These are phyloP conservation scores for Pyrenula aspistea DNA, from an alignment of 495 filamentous ascomycete species.

Conservation along the genomic window DNA sequence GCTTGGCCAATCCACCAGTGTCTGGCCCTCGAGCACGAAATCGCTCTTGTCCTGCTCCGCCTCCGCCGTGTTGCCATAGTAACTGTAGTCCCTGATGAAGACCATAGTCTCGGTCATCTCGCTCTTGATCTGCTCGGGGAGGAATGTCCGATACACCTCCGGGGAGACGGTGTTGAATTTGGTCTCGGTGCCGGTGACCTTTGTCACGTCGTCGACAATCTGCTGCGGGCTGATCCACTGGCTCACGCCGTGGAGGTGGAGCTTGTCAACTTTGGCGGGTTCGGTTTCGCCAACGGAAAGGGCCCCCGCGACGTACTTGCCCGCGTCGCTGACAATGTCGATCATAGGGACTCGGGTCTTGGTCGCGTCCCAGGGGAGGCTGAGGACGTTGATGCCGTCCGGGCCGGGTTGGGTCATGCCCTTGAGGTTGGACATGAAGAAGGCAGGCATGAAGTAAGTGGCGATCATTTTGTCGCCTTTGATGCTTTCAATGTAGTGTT, in stretches of 20 bases:
- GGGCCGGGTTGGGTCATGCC: slow-evolving; percentile 1
- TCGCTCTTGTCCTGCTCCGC: neutral
- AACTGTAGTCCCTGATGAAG: slow-evolving; percentile 35
- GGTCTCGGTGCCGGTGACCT: slow-evolving; percentile 34
- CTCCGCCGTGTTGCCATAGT: slow-evolving; percentile 23
- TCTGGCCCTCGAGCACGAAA: neutral
- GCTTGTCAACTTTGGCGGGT: slow-evolving; percentile 8
- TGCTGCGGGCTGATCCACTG: slow-evolving; percentile 35
- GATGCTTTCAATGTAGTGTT: slow-evolving; percentile 36
- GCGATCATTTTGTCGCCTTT: slow-evolving; percentile 23
- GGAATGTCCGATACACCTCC: slow-evolving; percentile 31
- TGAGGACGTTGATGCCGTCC: slow-evolving; percentile 5
- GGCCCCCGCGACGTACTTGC: slow-evolving; percentile 44
- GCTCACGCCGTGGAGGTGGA: slow-evolving; percentile 25
- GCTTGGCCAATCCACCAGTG: neutral
- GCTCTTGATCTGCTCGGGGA: slow-evolving; percentile 27
- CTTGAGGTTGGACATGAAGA: slow-evolving; percentile 40
- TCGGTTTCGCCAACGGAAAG: slow-evolving; percentile 6
- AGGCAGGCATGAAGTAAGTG: slow-evolving; percentile 41
- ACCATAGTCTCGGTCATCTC: slow-evolving; percentile 44
- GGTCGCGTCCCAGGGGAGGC: neutral
- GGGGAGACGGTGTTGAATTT: slow-evolving; percentile 26
- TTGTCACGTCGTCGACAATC: slow-evolving; percentile 35
- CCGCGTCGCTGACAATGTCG: slow-evolving; percentile 33
- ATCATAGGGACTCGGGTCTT: slow-evolving; percentile 35